Evolutionary conservation across 2,329 filamentous ascomycete species (phyloP), one percentile per base, ranked within the genome.

Genomic region (Colletotrichum cordylinicola): DNA sequence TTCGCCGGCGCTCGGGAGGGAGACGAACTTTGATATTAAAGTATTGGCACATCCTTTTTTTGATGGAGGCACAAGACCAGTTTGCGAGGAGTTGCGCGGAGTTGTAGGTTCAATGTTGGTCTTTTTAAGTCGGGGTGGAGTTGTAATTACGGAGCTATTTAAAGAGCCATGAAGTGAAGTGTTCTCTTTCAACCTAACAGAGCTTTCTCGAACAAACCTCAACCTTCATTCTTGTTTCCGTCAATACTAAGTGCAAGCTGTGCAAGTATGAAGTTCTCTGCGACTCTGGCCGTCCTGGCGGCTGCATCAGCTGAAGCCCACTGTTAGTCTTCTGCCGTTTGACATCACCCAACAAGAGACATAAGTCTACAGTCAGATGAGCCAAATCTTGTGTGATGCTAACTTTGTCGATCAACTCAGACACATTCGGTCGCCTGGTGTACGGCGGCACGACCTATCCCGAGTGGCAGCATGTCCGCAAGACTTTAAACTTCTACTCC

Each of bases 401-500:
- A 58, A 58, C 24, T 29, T 3, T 2, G 4, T 2, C 55, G 2
- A 18, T 29, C 4, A 29, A 9, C 29, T 9, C 2, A 75, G 72
- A 75, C 68, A 75, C 72, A 8, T 75, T 75, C 15, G 72, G 68
- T 29, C 72, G 72, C n/a, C 39, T 75, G 8, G 61, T 75, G 8
- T 75, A 75, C 39, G 68, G 72, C 18, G 72, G 72, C 37, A 75
- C 61, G 10, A 72, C 72, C 10, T 75, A 75, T 39, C 72, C 71
- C 18, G 81, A 84, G 67, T 84, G 83, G 83, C 80, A 78, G 21
- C 75, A 79, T 27, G 78, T 84, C 58, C 80, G 83, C 37, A 81
- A 82, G 74, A 84, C 82, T 21, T 81, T 82, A 75, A 84, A 84
- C 78, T 83, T 81, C 74, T 82, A 83, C 67, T 75, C 72, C 66